Base-by-base conservation (phyloP, 257 asterid species). In the Scutellaria barbata region DNA sequence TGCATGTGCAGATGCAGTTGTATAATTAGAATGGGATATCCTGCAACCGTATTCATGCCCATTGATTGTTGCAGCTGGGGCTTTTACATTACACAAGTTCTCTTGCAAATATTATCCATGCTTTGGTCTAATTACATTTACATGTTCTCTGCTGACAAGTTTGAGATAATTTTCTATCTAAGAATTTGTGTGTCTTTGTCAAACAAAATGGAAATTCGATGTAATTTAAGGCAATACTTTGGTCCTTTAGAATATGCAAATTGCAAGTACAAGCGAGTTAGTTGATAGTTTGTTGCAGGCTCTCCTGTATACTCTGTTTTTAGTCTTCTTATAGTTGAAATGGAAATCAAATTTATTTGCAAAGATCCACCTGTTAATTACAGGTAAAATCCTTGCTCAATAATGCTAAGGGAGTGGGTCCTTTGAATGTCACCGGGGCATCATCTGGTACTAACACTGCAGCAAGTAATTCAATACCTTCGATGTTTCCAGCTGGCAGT, bases 401-500 rank as follows among this genome's bases (percentile, higher is more conserved):
- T 78, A 92, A 84, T 85, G 94, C 97, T 62, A 92, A 87, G 81
- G 87, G 87, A 68, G 95, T 88, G 17, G 94, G 93, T 80, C 85
- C 96, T 7, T 76, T 92, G 76, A 84, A 74, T 82, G 84, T 81
- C 41, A 80, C 95, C 54, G 97, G 90, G 71, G 69, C 92, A 67
- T 80, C 95, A 63, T 75, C 93, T 35, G 84, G 86, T 75, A 43
- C 92, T 68, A 88, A 82, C 84, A 81, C 87, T 30, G 84, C 87
- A 50, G 71, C 88, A 54, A 86, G 81, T 79, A 95, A 86, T 85
- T 74, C 96, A 47, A 71, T 95, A 81, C 98, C 99, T 72, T 92
- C 99, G 35, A 92, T 92, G 96, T 95, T 95, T 83, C 90, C 98
- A 73, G 96, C 98, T 80, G 97, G 98, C 56, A 95, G 99, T 80